Conservation (phyloP, 768 basidiomycete species). For the Agrocybe pediades region DNA sequence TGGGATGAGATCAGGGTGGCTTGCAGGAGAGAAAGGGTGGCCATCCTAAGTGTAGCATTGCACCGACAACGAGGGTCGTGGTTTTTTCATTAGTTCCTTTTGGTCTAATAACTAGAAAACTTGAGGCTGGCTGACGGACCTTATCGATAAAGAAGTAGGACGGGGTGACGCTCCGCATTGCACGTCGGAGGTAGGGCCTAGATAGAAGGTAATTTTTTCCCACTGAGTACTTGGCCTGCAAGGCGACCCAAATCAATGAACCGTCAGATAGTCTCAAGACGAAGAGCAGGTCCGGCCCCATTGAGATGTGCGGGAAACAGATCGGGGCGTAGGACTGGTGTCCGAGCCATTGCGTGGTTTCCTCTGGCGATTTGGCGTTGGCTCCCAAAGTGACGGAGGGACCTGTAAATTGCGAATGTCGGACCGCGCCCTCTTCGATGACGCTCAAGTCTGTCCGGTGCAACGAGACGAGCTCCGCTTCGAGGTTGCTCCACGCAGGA, state of each 20-base stretch:
- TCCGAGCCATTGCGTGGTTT: slow-evolving; percentile 35
- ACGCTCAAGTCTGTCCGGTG: slow-evolving; percentile 23
- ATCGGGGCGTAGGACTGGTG: slow-evolving; percentile 32
- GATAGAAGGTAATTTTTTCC: slow-evolving; percentile 33
- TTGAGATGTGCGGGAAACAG: slow-evolving; percentile 40
- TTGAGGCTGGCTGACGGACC: slow-evolving; percentile 23
- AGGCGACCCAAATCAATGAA: slow-evolving; percentile 40
- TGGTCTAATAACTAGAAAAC: background rate
- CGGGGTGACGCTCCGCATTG: slow-evolving; percentile 45
- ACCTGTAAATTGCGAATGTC: slow-evolving; percentile 28
- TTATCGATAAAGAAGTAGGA: slow-evolving; percentile 41
- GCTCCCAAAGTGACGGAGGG: slow-evolving; percentile 40
- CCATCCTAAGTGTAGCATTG: slow-evolving; percentile 31
- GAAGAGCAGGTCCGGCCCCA: slow-evolving; percentile 48
- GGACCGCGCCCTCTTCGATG: slow-evolving; percentile 29
- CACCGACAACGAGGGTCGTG: background rate
- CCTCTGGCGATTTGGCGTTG: slow-evolving; percentile 35
- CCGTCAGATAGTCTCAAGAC: slow-evolving; percentile 36
- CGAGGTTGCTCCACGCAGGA: slow-evolving; percentile 37
- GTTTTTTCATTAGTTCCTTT: background rate
- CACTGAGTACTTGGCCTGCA: slow-evolving; percentile 41
- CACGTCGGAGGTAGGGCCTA: slow-evolving; percentile 31
- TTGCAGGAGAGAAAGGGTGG: slow-evolving; percentile 32
- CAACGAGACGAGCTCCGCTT: slow-evolving; percentile 38
- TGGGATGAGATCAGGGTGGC: slow-evolving; percentile 30